A percentile compares a stretch with the other conserved stretches of the same genome.
phyloP scores from a whole-genome alignment of 2,329 filamentous ascomycete genomes.

The Pseudocercospora fuligena region DNA sequence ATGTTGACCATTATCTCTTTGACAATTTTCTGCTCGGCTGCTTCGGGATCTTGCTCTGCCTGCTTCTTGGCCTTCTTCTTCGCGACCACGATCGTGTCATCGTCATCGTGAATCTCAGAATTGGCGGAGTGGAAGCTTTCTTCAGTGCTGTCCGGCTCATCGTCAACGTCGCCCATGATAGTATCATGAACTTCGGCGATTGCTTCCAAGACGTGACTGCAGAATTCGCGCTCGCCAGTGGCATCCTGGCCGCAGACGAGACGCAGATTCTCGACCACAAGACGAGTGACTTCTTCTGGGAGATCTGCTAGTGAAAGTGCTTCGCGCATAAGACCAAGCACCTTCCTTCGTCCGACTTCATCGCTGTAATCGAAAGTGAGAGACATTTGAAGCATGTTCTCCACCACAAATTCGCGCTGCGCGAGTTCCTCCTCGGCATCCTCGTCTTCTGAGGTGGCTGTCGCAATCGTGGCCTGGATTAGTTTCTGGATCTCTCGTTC shows the following conservation, averaged over 20 bases:
- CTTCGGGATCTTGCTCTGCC: conserved; percentile 63
- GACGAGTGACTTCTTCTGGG: conserved; percentile 89
- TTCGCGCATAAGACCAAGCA: conserved; percentile 89
- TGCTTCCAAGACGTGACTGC: conserved; percentile 84
- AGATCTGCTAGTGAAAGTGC: conserved; percentile 83
- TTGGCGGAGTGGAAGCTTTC: conserved; percentile 93
- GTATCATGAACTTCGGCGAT: conserved; percentile 97
- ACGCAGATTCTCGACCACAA: conserved; percentile 79
- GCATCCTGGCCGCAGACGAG: conserved; percentile 78
- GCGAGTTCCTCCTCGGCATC: conserved; percentile 75
- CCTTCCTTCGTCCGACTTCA: conserved; percentile 91
- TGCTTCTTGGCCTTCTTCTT: conserved; percentile 48
- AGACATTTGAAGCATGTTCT: conserved; percentile 91
- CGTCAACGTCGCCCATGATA: conserved; percentile 72
- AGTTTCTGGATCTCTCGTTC: conserved; percentile 77
- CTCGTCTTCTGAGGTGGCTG: conserved; percentile 58
- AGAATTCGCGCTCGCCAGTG: conserved; percentile 80
- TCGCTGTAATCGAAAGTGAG: conserved; percentile 96
- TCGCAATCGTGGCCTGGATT: conserved; percentile 65
- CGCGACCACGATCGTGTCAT: conserved; percentile 45
- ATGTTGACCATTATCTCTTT: conserved; percentile 95
- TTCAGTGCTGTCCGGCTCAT: conserved; percentile 53
- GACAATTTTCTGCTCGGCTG: conserved; percentile 73
- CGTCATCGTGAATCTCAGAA: conserved; percentile 76
- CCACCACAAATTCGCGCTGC: conserved; percentile 92